Conservation (phyloP, 768 basidiomycete species). For the Mycena epipterygia region DNA sequence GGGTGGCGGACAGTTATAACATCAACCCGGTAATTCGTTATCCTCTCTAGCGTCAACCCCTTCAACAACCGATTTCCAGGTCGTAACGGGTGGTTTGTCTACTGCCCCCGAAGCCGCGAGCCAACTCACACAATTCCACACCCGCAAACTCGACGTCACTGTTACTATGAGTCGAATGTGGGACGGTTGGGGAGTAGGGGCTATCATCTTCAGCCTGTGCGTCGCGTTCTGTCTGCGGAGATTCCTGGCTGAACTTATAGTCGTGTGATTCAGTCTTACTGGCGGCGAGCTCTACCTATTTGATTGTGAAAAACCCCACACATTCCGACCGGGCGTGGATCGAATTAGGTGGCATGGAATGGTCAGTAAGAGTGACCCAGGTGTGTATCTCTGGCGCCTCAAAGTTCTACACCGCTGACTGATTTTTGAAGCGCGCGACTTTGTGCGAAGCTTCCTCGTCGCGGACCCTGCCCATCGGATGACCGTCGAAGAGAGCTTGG, state of each 20-base stretch:
- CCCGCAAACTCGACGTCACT: not conserved
- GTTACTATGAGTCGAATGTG: not conserved
- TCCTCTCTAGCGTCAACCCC: not conserved
- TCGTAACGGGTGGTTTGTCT: not conserved
- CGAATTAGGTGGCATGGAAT: not conserved
- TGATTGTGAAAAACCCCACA: too few relatives aligned
- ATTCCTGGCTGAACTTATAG: not conserved
- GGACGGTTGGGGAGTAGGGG: slow-evolving; percentile 23
- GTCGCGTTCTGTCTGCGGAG: not conserved
- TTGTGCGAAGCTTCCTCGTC: not conserved
- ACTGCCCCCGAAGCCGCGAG: slow-evolving; percentile 13
- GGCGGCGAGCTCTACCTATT: not conserved
- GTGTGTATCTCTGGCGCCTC: not conserved
- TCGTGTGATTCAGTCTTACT: not conserved
- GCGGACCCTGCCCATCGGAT: not conserved
- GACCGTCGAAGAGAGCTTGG: not conserved
- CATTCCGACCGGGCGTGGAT: not conserved
- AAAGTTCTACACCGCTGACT: not conserved
- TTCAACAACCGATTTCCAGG: not conserved
- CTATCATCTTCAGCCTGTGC: slow-evolving; percentile 6
- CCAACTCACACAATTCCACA: not conserved
- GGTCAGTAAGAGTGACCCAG: not conserved
- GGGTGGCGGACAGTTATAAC: slow-evolving; percentile 55
- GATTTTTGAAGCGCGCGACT: not conserved
- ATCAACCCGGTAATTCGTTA: not conserved